Percentiles rank a stretch among this genome's conserved stretches.
These are phyloP conservation scores for Lecanoromycetidae sp. DNA, from an alignment of 2,329 filamentous ascomycete genomes.

Conservation along the genomic window DNA sequence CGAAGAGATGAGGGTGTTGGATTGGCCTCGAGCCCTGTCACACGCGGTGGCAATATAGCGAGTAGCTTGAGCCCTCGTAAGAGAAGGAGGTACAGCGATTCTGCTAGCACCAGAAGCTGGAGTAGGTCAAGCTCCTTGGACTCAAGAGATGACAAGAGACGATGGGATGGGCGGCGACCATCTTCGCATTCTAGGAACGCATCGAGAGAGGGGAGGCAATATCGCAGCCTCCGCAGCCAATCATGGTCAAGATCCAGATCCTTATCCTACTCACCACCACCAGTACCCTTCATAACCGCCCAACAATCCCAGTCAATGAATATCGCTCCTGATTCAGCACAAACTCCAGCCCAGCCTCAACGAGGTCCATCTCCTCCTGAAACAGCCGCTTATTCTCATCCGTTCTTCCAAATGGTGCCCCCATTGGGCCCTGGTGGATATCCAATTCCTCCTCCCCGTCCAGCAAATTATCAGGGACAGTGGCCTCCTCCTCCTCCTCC, in stretches of 20 bases:
- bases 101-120: conserved; percentile 20
- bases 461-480: conserved; percentile 16
- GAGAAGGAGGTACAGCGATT: conserved; percentile 31
- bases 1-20: conserved; percentile 24
- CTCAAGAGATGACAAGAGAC: background rate
- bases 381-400: conserved; percentile 3
- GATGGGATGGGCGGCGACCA: background rate
- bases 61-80: conserved; percentile 37
- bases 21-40: conserved; percentile 8
- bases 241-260: conserved; percentile 23
- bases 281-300: background rate
- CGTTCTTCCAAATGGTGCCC: conserved; percentile 8
- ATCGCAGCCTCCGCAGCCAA: conserved; percentile 8
- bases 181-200: conserved; percentile 22
- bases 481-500: conserved; percentile 17
- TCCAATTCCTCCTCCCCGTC: conserved; percentile 16
- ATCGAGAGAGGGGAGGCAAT: conserved; percentile 16
- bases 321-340: background rate
- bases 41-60: conserved; percentile 36
- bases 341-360: background rate
- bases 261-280: conserved; percentile 15
- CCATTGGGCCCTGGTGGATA: conserved; percentile 8
- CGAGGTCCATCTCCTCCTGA: conserved; percentile 5
- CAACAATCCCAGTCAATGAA: background rate
- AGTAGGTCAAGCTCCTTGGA: conserved; percentile 18